A percentile compares a stretch with the other conserved stretches of the same genome.
phyloP scores from a whole-genome alignment of 2,329 filamentous ascomycete species.

The Myriosclerotinia curreyana region DNA sequence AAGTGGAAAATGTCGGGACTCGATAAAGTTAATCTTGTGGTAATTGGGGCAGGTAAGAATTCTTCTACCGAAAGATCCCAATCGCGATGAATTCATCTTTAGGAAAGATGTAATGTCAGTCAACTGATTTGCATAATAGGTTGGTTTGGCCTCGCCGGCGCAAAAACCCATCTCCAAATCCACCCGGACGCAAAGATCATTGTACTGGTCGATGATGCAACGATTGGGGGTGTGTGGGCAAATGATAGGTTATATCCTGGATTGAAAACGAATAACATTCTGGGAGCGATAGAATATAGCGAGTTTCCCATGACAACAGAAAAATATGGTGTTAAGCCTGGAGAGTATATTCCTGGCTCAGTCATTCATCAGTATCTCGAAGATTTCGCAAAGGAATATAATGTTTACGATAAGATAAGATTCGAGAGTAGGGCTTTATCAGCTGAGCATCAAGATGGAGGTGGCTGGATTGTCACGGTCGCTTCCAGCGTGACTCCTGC shows the following conservation, averaged over 20 bases:
- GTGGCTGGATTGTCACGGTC: constrained; percentile 45
- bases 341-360: constrained; percentile 57
- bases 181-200: constrained; percentile 55
- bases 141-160: constrained; percentile 53
- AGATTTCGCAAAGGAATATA: constrained; percentile 53
- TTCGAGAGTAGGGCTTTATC: constrained; percentile 49
- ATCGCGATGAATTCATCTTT: not conserved
- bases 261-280: constrained; percentile 70
- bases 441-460: constrained; percentile 44
- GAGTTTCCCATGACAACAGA: constrained; percentile 67
- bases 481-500: not conserved
- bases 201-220: constrained; percentile 55
- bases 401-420: constrained; percentile 47
- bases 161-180: constrained; percentile 59
- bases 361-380: constrained; percentile 56
- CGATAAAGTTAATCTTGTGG: constrained; percentile 7
- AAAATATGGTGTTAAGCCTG: constrained; percentile 48
- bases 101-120: not conserved
- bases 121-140: constrained; percentile 14
- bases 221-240: constrained; percentile 68
- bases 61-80: not conserved
- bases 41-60: constrained; percentile 18
- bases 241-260: constrained; percentile 64
- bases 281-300: constrained; percentile 69
- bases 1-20: not conserved